These are phyloP conservation scores for Backusella westeae DNA, from an alignment of 192 early-diverging fungal genomes.

Conservation along the genomic window DNA sequence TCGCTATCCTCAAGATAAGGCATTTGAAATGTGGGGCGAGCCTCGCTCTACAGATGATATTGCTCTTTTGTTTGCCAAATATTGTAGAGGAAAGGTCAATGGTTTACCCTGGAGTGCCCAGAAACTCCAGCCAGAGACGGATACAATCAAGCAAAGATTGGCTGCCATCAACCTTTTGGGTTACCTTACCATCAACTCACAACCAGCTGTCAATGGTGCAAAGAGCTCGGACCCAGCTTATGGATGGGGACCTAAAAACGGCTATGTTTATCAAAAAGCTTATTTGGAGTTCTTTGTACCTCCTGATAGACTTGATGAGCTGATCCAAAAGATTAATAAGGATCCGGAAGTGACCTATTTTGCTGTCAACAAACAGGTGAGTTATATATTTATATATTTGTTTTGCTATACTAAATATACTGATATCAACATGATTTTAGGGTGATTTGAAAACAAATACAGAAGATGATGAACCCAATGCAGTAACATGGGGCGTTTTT, in stretches of 20 bases:
- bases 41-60: slow-evolving; percentile 69
- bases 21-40: slow-evolving; percentile 68
- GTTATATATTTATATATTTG: background rate
- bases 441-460: slow-evolving; percentile 90
- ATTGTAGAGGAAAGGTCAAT: slow-evolving; percentile 68
- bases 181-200: slow-evolving; percentile 94
- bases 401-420: background rate
- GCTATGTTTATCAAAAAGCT: slow-evolving; percentile 95
- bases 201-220: slow-evolving; percentile 91
- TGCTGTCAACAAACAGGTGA: slow-evolving; percentile 74
- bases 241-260: slow-evolving; percentile 97
- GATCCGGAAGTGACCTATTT: slow-evolving; percentile 79
- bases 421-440: background rate
- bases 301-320: slow-evolving; percentile 59
- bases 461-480: slow-evolving; percentile 76
- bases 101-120: slow-evolving; percentile 89
- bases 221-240: slow-evolving; percentile 71
- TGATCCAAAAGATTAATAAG: slow-evolving; percentile 57
- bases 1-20: slow-evolving; percentile 54
- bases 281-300: slow-evolving; percentile 96
- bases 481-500: slow-evolving; percentile 99
- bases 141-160: slow-evolving; percentile 65
- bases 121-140: slow-evolving; percentile 77
- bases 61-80: slow-evolving; percentile 71
- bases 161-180: slow-evolving; percentile 76